Conservation (phyloP, 108 stramenopile species). For the Conticribra guillardii region DNA sequence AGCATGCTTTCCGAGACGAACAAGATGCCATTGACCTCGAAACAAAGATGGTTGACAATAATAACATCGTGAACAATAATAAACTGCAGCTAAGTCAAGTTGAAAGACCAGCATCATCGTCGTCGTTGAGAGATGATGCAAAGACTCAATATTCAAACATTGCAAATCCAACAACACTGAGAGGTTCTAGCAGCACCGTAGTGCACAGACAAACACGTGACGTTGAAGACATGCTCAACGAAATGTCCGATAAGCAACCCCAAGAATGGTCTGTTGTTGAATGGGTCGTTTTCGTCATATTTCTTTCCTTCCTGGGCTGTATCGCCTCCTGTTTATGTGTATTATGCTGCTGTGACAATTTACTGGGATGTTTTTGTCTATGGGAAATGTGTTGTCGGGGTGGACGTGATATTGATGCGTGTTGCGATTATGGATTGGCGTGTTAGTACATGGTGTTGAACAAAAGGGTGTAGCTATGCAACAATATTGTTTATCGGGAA, state of each 20-base stretch:
- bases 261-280: slow-evolving; percentile 32
- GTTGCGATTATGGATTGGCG: slow-evolving; percentile 41
- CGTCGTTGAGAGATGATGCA: no score
- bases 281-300: slow-evolving; percentile 39
- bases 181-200: no score
- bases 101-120: no score
- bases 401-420: slow-evolving; percentile 36
- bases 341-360: slow-evolving; percentile 40
- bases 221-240: slow-evolving; percentile 42
- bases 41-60: no score
- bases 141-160: no score
- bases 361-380: slow-evolving; percentile 31
- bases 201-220: slow-evolving; percentile 32
- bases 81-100: no score
- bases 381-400: slow-evolving; percentile 47
- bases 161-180: no score
- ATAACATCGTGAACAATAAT: no score
- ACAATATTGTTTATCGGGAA: not conserved
- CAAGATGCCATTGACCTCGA: no score
- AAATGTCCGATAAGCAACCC: slow-evolving; percentile 43
- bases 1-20: no score
- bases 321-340: slow-evolving; percentile 27
- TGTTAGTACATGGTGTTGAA: not conserved
- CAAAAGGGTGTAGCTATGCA: not conserved
- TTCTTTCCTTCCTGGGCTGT: slow-evolving; percentile 39